phyloP scores from a whole-genome alignment of 2,329 filamentous ascomycete species.

The Ophiostoma pallidulum region DNA sequence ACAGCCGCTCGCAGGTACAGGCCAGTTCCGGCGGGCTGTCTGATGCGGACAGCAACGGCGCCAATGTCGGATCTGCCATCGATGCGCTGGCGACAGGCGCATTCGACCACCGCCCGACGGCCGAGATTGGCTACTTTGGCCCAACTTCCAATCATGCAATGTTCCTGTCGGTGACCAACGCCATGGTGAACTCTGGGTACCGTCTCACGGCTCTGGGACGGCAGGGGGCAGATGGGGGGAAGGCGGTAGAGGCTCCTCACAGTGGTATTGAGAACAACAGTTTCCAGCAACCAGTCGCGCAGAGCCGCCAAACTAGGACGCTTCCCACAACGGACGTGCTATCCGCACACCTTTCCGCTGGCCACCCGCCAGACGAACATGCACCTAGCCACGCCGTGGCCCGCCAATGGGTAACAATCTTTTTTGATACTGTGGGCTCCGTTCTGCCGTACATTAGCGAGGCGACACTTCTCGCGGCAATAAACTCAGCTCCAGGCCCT shows the following conservation, averaged over 20 bases:
- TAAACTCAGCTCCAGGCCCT: constrained; percentile 12
- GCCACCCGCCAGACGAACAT: too few species aligned
- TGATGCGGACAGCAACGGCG: neutral
- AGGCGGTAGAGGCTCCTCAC: too few species aligned
- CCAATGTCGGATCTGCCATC: constrained; percentile 18
- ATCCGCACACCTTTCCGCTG: too few species aligned
- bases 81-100: constrained; percentile 22
- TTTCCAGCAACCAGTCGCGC: neutral
- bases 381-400: constrained; percentile 17
- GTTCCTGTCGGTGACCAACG: constrained; percentile 21
- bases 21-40: neutral
- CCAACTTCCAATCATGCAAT: constrained; percentile 24
- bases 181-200: constrained; percentile 20
- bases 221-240: neutral
- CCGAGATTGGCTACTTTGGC: constrained; percentile 21
- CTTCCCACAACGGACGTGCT: too few species aligned
- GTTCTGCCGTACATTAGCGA: constrained; percentile 21
- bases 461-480: constrained; percentile 16
- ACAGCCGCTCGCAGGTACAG: neutral
- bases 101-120: constrained; percentile 21
- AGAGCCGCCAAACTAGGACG: too few species aligned
- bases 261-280: neutral
- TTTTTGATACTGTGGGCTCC: constrained; percentile 24
- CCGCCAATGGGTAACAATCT: constrained; percentile 18
- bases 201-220: constrained; percentile 5